These are phyloP conservation scores for Psilocybe sp. DNA, from an alignment of 768 basidiomycete genomes.

Conservation along the genomic window DNA sequence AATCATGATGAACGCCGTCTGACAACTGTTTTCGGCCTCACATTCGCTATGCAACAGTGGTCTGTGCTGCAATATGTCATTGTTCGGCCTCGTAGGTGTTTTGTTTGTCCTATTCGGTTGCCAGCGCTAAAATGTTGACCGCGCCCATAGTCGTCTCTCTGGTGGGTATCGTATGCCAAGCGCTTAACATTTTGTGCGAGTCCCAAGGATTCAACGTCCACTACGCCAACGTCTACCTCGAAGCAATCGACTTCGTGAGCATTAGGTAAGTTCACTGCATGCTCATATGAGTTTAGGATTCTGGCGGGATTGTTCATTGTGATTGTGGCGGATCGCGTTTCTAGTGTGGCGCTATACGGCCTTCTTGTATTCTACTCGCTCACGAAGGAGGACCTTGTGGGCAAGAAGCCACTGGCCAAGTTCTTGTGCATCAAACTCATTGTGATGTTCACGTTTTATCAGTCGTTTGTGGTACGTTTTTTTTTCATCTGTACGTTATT, in stretches of 20 bases:
- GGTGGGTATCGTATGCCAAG: slow-evolving; percentile 76
- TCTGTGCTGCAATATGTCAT: slow-evolving; percentile 87
- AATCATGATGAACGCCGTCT: neutral
- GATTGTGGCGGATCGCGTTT: too few species aligned
- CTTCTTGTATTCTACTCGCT: slow-evolving; percentile 81
- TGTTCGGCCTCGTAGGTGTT: slow-evolving; percentile 46
- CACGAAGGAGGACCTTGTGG: slow-evolving; percentile 73
- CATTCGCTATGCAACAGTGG: slow-evolving; percentile 51
- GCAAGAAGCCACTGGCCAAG: slow-evolving; percentile 76
- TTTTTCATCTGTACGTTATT: neutral
- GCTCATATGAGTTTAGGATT: neutral
- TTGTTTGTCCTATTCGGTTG: slow-evolving; percentile 8
- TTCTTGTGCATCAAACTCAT: slow-evolving; percentile 87
- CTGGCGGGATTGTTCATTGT: too few species aligned
- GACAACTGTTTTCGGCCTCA: neutral
- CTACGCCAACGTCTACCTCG: slow-evolving; percentile 70
- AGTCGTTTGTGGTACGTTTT: slow-evolving; percentile 63
- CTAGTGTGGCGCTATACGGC: slow-evolving; percentile 82
- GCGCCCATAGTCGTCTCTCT: slow-evolving; percentile 69
- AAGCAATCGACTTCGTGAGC: slow-evolving; percentile 73
- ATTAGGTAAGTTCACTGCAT: slow-evolving; percentile 60
- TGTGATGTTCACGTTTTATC: slow-evolving; percentile 89
- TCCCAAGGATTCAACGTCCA: slow-evolving; percentile 54
- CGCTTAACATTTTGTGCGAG: slow-evolving; percentile 66
- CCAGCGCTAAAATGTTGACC: slow-evolving; percentile 65